Evolutionary conservation across 1,139 yeast species (phyloP).

Genomic region (Trichomonascaceae sp.): DNA sequence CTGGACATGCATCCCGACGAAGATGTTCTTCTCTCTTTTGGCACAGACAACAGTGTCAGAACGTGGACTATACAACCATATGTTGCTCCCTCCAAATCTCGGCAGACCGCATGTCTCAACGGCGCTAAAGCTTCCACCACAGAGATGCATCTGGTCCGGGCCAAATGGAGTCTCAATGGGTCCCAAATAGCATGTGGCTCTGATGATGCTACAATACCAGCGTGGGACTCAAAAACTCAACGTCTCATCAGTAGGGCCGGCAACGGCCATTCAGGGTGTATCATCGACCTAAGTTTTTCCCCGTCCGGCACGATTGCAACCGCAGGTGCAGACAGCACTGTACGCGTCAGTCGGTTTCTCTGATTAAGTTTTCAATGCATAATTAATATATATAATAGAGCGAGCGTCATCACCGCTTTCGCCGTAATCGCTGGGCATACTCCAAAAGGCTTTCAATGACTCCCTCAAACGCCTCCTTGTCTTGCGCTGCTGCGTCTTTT

Average conservation of each 20-base stretch:
- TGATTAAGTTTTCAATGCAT: too few relatives aligned
- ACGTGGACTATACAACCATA: constrained; percentile 42
- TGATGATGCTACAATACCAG: constrained; percentile 42
- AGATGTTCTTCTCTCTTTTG: constrained; percentile 37
- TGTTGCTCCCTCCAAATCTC: constrained; percentile 12
- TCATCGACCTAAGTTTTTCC: constrained; percentile 41
- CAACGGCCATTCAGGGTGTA: constrained; percentile 54
- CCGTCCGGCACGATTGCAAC: constrained; percentile 14
- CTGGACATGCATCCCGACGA: constrained; percentile 38
- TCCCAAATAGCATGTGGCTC: constrained; percentile 43
- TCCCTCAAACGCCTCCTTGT: constrained; percentile 51
- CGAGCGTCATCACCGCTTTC: neutral
- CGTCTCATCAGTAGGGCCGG: constrained; percentile 34
- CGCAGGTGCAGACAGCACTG: too few relatives aligned
- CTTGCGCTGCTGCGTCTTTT: constrained; percentile 32
- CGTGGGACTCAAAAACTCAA: constrained; percentile 49
- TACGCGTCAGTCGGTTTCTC: too few relatives aligned
- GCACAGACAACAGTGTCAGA: constrained; percentile 44
- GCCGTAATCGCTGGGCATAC: constrained; percentile 38
- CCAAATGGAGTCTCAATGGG: constrained; percentile 32
- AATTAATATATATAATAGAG: too few relatives aligned
- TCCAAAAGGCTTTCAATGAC: constrained; percentile 64
- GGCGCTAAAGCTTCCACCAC: constrained; percentile 49
- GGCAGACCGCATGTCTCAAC: constrained; percentile 24
- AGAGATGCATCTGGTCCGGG: constrained; percentile 41